Evolutionary conservation across 768 basidiomycete genomes (phyloP).

Genomic region (Lentinula raphanica): DNA sequence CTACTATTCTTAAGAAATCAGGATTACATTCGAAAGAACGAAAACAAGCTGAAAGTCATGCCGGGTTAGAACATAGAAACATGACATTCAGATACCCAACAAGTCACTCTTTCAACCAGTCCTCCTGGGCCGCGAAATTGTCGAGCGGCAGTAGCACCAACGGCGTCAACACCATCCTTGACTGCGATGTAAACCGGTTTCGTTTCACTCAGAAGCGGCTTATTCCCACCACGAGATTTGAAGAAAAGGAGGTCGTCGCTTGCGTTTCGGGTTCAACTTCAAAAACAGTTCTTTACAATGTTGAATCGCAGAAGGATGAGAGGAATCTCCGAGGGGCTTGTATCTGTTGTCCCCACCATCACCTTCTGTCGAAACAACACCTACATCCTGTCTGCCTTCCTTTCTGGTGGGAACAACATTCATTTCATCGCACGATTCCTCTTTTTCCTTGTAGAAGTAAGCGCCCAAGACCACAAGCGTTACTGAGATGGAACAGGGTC

Average conservation of each 20-base stretch:
- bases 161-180: slow-evolving; percentile 86
- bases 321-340: neutral
- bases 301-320: slow-evolving; percentile 28
- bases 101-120: slow-evolving; percentile 72
- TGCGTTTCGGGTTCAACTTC: slow-evolving; percentile 13
- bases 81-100: no score
- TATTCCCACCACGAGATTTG: slow-evolving; percentile 4
- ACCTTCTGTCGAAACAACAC: neutral
- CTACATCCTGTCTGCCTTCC: neutral
- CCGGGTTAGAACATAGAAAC: no score
- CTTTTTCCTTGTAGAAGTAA: slow-evolving; percentile 60
- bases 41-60: no score
- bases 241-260: slow-evolving; percentile 9
- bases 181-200: slow-evolving; percentile 77
- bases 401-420: neutral
- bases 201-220: slow-evolving; percentile 59
- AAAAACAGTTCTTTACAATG: slow-evolving; percentile 36
- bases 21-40: no score
- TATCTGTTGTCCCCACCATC: neutral
- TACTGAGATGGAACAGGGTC: slow-evolving; percentile 79
- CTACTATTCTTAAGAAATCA: no score
- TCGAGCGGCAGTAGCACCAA: slow-evolving; percentile 73
- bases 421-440: neutral
- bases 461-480: slow-evolving; percentile 91
- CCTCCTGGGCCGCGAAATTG: slow-evolving; percentile 51